A percentile compares a stretch with the other conserved stretches of the same genome.
These are phyloP conservation scores for Ammopiptanthus mongolicus DNA, from an alignment of 306 rosid species.

Conservation along the genomic window DNA sequence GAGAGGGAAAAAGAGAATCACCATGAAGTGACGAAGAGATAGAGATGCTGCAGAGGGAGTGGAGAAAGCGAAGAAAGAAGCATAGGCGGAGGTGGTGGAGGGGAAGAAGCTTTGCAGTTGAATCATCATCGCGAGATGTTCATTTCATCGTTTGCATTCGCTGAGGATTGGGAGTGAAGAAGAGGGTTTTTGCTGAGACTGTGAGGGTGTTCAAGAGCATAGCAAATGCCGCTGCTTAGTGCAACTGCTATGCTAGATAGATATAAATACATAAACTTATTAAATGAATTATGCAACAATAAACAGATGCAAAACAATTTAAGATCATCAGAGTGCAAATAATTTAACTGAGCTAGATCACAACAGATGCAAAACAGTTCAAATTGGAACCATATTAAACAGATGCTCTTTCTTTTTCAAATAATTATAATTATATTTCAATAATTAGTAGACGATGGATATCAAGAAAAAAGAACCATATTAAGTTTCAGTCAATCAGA, in stretches of 20 bases:
- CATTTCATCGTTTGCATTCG: constrained; percentile 9
- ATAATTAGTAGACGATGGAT: no score
- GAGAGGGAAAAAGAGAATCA: constrained; percentile 20
- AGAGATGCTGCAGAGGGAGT: constrained; percentile 31
- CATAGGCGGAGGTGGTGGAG: constrained; percentile 6
- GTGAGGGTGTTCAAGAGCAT: not conserved
- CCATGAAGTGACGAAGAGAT: constrained; percentile 48
- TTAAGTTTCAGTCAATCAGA: no score
- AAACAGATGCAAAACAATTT: no score
- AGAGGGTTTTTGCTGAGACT: not conserved
- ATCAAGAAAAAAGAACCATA: no score
- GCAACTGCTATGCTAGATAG: not conserved
- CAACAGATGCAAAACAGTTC: no score
- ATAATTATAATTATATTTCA: no score
- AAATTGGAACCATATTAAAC: no score
- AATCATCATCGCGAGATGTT: constrained; percentile 39
- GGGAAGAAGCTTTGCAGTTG: constrained; percentile 47
- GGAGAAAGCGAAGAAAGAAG: constrained; percentile 32
- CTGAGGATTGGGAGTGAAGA: not conserved
- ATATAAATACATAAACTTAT: no score
- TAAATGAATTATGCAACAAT: no score
- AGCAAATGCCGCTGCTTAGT: not conserved
- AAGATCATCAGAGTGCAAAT: no score
- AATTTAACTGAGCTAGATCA: no score
- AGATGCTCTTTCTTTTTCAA: no score